Conservation (phyloP, 306 rosid genomes). For the Trifolium repens region DNA sequence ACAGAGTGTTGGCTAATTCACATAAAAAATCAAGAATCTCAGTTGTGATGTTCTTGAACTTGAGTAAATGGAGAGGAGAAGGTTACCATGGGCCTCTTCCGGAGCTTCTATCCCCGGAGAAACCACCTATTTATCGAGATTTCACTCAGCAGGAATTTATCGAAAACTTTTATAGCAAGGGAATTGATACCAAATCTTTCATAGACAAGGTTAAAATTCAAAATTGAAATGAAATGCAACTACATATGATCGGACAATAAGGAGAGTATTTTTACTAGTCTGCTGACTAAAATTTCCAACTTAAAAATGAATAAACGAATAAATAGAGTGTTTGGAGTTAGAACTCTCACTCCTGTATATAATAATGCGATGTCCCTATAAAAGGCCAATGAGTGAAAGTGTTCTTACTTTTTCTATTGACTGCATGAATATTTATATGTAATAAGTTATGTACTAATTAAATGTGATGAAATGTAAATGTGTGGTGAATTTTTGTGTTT, state of each 20-base stretch:
- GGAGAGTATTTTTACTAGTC: no score
- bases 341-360: no score
- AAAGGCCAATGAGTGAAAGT: no score
- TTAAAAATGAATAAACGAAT: no score
- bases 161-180: constrained; percentile 13
- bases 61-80: constrained; percentile 14
- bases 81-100: constrained; percentile 18
- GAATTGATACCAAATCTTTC: constrained; percentile 22
- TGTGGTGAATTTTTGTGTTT: no score
- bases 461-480: no score
- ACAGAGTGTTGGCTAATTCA: constrained; percentile 22
- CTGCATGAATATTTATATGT: no score
- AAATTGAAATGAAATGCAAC: neutral
- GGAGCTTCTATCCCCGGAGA: neutral
- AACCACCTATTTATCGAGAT: neutral
- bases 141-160: neutral
- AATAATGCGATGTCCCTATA: no score
- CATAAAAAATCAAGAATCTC: neutral
- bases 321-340: no score
- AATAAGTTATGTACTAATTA: no score
- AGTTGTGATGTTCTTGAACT: constrained; percentile 17
- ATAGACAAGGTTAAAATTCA: constrained; percentile 18
- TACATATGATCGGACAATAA: neutral
- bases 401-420: no score
- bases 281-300: no score